Conservation (phyloP, 805 yeast genomes). For the Starmerella ratchasimensis region DNA sequence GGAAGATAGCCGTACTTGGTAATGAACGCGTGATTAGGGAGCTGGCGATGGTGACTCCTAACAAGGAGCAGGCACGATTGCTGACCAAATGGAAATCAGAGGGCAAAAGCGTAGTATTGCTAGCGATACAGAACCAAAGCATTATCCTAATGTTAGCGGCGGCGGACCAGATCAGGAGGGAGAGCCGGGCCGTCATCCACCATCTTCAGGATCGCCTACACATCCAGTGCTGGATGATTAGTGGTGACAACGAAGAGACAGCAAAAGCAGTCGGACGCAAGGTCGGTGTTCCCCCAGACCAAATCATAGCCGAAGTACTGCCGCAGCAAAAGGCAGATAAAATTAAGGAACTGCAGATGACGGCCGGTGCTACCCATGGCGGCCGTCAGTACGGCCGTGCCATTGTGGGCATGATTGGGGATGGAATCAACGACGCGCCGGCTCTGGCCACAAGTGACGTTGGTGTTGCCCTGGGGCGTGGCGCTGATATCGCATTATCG, state of each 20-base stretch:
- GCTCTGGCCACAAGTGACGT: slow-evolving; percentile 63
- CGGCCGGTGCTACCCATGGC: slow-evolving; percentile 21
- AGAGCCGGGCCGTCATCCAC: slow-evolving; percentile 39
- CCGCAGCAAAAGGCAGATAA: slow-evolving; percentile 60
- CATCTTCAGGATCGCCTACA: slow-evolving; percentile 28
- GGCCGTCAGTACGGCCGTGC: slow-evolving; percentile 21
- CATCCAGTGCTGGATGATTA: slow-evolving; percentile 58
- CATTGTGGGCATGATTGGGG: slow-evolving; percentile 67
- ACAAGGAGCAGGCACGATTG: slow-evolving; percentile 25
- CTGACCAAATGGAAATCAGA: slow-evolving; percentile 44
- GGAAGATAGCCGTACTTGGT: slow-evolving; percentile 31
- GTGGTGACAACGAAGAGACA: slow-evolving; percentile 58
- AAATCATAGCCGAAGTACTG: slow-evolving; percentile 55
- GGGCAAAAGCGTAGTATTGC: slow-evolving; percentile 49
- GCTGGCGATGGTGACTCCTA: slow-evolving; percentile 30
- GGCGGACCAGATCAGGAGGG: slow-evolving; percentile 41
- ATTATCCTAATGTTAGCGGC: slow-evolving; percentile 37
- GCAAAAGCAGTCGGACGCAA: slow-evolving; percentile 54
- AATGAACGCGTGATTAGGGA: slow-evolving; percentile 49
- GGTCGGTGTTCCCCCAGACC: slow-evolving; percentile 39
- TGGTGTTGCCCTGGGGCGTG: slow-evolving; percentile 63
- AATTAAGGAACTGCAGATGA: slow-evolving; percentile 40
- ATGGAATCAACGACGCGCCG: slow-evolving; percentile 75
- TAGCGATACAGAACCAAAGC: slow-evolving; percentile 30
- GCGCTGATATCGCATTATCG: slow-evolving; percentile 61